Evolutionary conservation across 2,329 filamentous ascomycete genomes (phyloP).

Genomic region (Neonectria hederae): DNA sequence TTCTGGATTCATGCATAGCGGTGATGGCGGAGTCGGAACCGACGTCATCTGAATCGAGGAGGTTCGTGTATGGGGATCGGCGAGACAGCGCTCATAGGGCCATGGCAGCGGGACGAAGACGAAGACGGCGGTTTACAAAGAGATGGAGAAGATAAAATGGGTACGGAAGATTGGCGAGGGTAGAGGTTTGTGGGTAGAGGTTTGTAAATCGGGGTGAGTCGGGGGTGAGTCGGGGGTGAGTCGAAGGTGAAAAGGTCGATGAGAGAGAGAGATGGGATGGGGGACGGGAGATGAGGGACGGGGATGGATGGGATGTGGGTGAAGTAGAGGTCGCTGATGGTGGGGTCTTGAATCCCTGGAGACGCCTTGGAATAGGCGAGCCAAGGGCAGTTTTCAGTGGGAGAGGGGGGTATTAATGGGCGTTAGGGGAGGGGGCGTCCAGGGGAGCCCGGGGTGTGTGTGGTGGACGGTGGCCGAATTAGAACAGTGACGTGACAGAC

Average conservation of each 20-base stretch:
- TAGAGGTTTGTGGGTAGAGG: conserved; percentile 3
- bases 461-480: conserved; percentile 11
- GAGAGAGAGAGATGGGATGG: conserved; percentile 32
- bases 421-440: conserved; percentile 19
- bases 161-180: neutral
- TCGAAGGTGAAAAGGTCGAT: conserved; percentile 22
- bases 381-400: conserved; percentile 30
- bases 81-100: conserved; percentile 34
- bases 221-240: conserved; percentile 15
- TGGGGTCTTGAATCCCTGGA: conserved; percentile 42
- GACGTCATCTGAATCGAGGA: conserved; percentile 38
- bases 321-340: conserved; percentile 31
- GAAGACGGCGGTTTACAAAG: neutral
- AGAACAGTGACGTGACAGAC: neutral
- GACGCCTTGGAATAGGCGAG: conserved; percentile 37
- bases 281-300: conserved; percentile 18
- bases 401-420: conserved; percentile 25
- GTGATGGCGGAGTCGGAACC: conserved; percentile 34
- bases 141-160: neutral
- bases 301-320: conserved; percentile 23
- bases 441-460: conserved; percentile 9
- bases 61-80: conserved; percentile 24
- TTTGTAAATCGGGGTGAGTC: neutral
- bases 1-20: conserved; percentile 48
- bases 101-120: conserved; percentile 27